A percentile compares a stretch with the other conserved stretches of the same genome.
phyloP scores from a whole-genome alignment of 1,284 basidiomycete genomes.

The Puccinia brachypodii region DNA sequence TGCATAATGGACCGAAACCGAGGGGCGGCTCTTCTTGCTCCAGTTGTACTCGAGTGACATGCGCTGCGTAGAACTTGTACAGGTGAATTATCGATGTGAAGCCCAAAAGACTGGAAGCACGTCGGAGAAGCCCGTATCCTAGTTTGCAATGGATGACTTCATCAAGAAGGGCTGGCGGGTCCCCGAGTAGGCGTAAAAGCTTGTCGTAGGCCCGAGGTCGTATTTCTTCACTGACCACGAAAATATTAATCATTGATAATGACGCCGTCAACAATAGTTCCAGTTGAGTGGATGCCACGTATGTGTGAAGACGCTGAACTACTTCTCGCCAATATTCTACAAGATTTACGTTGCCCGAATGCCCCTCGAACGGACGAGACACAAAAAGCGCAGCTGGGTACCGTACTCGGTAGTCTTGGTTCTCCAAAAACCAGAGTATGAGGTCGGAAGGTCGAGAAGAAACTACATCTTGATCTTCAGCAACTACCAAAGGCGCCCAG shows the following conservation, averaged over 20 bases:
- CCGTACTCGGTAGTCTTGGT: slow-evolving; percentile 41
- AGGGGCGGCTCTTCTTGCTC: slow-evolving; percentile 5
- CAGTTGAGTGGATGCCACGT: slow-evolving; percentile 55
- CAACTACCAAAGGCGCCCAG: slow-evolving; percentile 19
- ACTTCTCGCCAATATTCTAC: slow-evolving; percentile 39
- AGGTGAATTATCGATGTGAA: slow-evolving; percentile 67
- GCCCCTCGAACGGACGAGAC: slow-evolving; percentile 26
- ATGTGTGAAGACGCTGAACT: slow-evolving; percentile 16
- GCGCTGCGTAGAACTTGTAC: slow-evolving; percentile 75
- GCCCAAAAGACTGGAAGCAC: slow-evolving; percentile 70
- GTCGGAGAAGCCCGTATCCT: slow-evolving; percentile 67
- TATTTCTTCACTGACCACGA: slow-evolving; percentile 74
- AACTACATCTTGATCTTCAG: neutral
- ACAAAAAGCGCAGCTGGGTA: slow-evolving; percentile 29
- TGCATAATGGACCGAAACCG: slow-evolving; percentile 52
- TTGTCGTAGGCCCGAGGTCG: slow-evolving; percentile 87
- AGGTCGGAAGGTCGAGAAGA: slow-evolving; percentile 17
- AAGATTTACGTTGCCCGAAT: neutral
- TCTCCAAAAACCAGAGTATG: slow-evolving; percentile 33
- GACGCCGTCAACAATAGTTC: slow-evolving; percentile 78
- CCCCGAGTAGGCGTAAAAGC: slow-evolving; percentile 66
- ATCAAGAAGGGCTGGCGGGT: slow-evolving; percentile 51
- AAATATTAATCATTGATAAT: slow-evolving; percentile 76
- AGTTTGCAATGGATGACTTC: slow-evolving; percentile 63
- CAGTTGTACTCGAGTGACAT: slow-evolving; percentile 60